Evolutionary conservation across 2,329 filamentous ascomycete species (phyloP).

Genomic region (Plenodomus biglobosus): DNA sequence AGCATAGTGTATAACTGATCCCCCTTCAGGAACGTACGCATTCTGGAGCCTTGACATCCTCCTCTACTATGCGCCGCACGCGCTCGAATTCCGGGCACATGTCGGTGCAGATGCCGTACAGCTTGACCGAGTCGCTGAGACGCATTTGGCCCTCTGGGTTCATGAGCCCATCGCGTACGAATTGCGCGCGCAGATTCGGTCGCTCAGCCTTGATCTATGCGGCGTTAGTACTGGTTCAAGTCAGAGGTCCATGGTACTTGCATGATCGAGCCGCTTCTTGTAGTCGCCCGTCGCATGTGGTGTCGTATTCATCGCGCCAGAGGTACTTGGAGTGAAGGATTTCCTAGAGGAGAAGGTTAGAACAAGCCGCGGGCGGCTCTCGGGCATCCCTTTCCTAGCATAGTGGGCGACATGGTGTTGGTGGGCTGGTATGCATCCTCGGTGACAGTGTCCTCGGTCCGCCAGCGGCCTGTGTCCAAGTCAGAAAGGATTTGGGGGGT

Average conservation of each 20-base stretch:
- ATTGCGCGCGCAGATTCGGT: slow-evolving; percentile 43
- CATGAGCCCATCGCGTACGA: slow-evolving; percentile 34
- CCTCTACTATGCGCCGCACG: slow-evolving; percentile 62
- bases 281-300: slow-evolving; percentile 30
- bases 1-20: too few species aligned
- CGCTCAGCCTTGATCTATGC: slow-evolving; percentile 46
- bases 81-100: slow-evolving; percentile 68
- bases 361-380: slow-evolving; percentile 25
- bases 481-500: slow-evolving; percentile 3
- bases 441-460: slow-evolving; percentile 8
- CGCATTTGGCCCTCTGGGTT: slow-evolving; percentile 61
- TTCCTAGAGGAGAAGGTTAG: slow-evolving; percentile 20
- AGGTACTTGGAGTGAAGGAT: slow-evolving; percentile 3
- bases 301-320: slow-evolving; percentile 21
- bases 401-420: slow-evolving; percentile 1
- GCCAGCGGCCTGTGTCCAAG: slow-evolving; percentile 13
- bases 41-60: slow-evolving; percentile 63
- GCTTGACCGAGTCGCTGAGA: slow-evolving; percentile 62
- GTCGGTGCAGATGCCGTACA: slow-evolving; percentile 61
- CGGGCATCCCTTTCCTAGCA: slow-evolving; percentile 8
- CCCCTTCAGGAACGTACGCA: too few species aligned
- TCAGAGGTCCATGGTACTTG: slow-evolving; percentile 11
- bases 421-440: slow-evolving; percentile 4
- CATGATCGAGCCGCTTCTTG: slow-evolving; percentile 25
- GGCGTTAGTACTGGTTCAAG: slow-evolving; percentile 9